Percentiles rank a stretch among this genome's conserved stretches.
phyloP scores from a whole-genome alignment of 768 basidiomycete genomes.

The Crucibulum laeve region DNA sequence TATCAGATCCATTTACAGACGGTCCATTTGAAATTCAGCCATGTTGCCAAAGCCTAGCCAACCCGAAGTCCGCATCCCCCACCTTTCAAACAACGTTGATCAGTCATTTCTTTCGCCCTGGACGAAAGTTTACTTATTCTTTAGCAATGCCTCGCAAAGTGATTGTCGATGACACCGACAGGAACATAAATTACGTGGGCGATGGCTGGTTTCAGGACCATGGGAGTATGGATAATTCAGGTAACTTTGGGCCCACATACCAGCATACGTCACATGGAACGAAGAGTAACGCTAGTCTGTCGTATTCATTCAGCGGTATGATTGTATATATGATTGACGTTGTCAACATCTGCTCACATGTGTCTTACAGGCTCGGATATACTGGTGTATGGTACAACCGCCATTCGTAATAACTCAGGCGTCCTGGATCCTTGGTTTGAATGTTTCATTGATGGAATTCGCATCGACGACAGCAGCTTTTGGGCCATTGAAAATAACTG shows the following conservation, averaged over 20 bases:
- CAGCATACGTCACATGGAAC: too few relatives aligned
- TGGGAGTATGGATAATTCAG: too few relatives aligned
- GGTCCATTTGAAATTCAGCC: too few relatives aligned
- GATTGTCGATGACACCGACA: neutral
- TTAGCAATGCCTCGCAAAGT: too few relatives aligned
- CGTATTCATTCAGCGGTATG: neutral
- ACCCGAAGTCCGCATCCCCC: too few relatives aligned
- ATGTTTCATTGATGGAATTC: constrained; percentile 18
- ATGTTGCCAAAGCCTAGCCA: too few relatives aligned
- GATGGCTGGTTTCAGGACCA: neutral
- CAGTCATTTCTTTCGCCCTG: too few relatives aligned
- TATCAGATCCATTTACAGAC: too few relatives aligned
- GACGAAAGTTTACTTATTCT: too few relatives aligned
- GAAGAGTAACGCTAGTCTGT: neutral
- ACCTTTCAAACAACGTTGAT: too few relatives aligned
- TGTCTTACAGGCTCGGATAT: constrained; percentile 11
- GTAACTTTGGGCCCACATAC: too few relatives aligned
- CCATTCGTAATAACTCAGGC: constrained; percentile 10
- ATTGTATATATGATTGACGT: neutral
- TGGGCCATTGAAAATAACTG: constrained; percentile 19
- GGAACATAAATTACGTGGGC: neutral
- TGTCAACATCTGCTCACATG: neutral
- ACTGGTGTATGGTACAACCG: constrained; percentile 12
- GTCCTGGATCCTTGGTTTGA: constrained; percentile 17
- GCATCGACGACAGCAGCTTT: constrained; percentile 13